Conservation (phyloP, 352 stramenopile species). For the Phytopythium vexans region DNA sequence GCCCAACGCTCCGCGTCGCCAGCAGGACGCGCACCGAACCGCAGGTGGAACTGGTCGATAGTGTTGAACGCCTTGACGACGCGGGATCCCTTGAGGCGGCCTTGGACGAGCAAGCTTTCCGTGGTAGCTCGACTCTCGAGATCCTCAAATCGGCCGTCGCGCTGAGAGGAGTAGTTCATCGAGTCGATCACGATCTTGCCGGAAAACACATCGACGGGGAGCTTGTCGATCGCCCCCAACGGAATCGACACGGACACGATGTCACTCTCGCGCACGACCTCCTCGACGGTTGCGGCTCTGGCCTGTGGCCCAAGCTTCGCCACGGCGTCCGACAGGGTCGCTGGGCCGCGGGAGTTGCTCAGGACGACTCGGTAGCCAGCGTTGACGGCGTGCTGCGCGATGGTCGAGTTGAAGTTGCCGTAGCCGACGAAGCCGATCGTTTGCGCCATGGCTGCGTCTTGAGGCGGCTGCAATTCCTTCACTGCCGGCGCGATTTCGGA, state of each 20-base stretch:
- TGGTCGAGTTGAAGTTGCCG: slow-evolving; percentile 8
- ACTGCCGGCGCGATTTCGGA: too few relatives aligned
- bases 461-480: too few relatives aligned
- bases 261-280: slow-evolving; percentile 5
- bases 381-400: slow-evolving; percentile 8
- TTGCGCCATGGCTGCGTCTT: background rate
- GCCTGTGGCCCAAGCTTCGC: slow-evolving; percentile 3
- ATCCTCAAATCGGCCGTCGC: slow-evolving; percentile 1
- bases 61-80: slow-evolving; percentile 9
- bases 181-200: slow-evolving; percentile 11
- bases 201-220: slow-evolving; percentile 3
- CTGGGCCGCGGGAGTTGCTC: slow-evolving; percentile 10
- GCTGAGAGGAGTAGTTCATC: slow-evolving; percentile 11
- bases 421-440: slow-evolving; percentile 9
- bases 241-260: slow-evolving; percentile 10
- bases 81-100: slow-evolving; percentile 1
- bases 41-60: slow-evolving; percentile 12
- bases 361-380: slow-evolving; percentile 9
- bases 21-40: slow-evolving; percentile 1
- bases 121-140: slow-evolving; percentile 4
- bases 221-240: slow-evolving; percentile 2
- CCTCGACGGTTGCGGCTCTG: slow-evolving; percentile 6
- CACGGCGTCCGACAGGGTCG: slow-evolving; percentile 1
- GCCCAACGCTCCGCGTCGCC: slow-evolving; percentile 9
- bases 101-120: slow-evolving; percentile 6